Evolutionary conservation across 257 asterid genomes (phyloP), one percentile per base, ranked within the genome.

Genomic region (Nicotiana knightiana): DNA sequence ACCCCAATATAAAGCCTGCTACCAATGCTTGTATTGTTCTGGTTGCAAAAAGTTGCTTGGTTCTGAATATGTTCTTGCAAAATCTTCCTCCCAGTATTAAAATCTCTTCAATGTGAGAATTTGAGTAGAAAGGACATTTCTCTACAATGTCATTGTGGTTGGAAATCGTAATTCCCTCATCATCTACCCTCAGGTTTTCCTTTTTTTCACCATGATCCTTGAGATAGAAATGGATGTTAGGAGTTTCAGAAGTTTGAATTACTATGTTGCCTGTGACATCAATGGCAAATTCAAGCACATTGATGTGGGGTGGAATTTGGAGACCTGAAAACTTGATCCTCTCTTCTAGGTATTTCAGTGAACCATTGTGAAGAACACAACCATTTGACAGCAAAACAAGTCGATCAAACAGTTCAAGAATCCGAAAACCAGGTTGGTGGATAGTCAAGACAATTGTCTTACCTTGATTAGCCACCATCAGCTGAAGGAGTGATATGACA

Each of bases 371-470:
- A 37, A 90, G 64, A 10, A 91, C 89, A 58, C 32, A 57, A 16
- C 98, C 98, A 33, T 86, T 79, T 0, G 94, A 93, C 24, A 94
- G 90, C 84, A 94, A 77, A 80, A 94, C 84, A 18, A 94, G 93
- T 10, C 90, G 87, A 85, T 92, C 91, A 33, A 94, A 76, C 67
- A 93, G 89, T 80, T 94, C 93, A 1, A 94, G 91, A 79, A 94
- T 91, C 76, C 97, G 81, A 80, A 85, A 94, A 0, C 98, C 97
- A 3, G 98, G 98, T 70, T 94, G 98, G 81, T 94, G 98, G 73
- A 94, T 91, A n/a, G 98, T 92, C 81, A 94, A 61, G 55, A 93
- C 81, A 37, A 93, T 81, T 0, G 98, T 94, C 88, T 90, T 93
- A 7, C 82, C 80, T 54, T 87, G 90, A 81, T 58, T 71, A 16